Conservation (phyloP, 75 land plant species). For the Cunninghamia lanceolata region DNA sequence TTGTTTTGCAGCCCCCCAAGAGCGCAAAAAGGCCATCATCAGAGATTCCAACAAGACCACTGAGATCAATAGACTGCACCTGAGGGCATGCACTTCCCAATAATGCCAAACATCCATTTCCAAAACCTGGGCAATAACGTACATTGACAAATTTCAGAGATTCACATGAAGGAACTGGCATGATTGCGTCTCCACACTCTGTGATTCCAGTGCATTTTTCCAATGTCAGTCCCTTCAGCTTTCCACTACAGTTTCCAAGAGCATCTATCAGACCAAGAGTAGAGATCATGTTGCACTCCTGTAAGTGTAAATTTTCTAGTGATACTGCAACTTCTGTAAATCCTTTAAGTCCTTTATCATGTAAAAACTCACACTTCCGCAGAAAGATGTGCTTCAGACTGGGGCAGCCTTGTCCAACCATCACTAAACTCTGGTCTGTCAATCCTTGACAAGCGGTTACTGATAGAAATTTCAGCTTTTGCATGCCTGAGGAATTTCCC, state of each 20-base stretch:
- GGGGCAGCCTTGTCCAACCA: conserved; percentile 58
- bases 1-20: conserved; percentile 38
- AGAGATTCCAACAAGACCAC: conserved; percentile 50
- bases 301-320: conserved; percentile 72
- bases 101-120: conserved; percentile 42
- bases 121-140: conserved; percentile 61
- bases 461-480: conserved; percentile 36
- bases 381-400: conserved; percentile 54
- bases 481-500: conserved; percentile 60
- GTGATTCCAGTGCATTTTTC: conserved; percentile 63
- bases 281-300: conserved; percentile 76
- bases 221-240: conserved; percentile 49
- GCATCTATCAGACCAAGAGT: conserved; percentile 50
- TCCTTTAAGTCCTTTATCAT: conserved; percentile 52
- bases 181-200: conserved; percentile 15
- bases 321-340: conserved; percentile 45
- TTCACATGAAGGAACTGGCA: conserved; percentile 18
- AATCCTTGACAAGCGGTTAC: conserved; percentile 63
- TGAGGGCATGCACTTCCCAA: conserved; percentile 64
- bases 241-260: conserved; percentile 37
- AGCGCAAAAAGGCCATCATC: conserved; percentile 64
- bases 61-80: conserved; percentile 58
- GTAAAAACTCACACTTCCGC: conserved; percentile 42
- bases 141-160: conserved; percentile 65
- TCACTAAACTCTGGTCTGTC: conserved; percentile 52